Conservation (phyloP, 2,329 filamentous ascomycete species). For the Hypoxylon sp. region DNA sequence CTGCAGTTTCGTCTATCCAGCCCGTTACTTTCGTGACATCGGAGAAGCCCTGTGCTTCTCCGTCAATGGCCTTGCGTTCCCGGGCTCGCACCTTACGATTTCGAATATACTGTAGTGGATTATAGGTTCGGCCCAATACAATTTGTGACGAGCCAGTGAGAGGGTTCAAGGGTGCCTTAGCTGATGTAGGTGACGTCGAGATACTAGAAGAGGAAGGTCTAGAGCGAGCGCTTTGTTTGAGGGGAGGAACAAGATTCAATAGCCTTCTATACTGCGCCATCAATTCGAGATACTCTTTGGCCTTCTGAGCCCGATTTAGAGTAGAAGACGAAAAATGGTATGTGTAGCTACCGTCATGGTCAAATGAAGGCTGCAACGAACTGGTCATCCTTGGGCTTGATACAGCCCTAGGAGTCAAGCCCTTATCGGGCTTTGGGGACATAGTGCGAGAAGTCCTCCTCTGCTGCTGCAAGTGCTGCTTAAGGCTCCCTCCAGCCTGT, state of each 20-base stretch:
- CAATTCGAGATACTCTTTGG: slow-evolving; percentile 87
- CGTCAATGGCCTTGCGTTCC: slow-evolving; percentile 81
- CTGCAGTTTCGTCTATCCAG: slow-evolving; percentile 82
- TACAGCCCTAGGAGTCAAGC: slow-evolving; percentile 58
- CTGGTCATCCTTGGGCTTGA: slow-evolving; percentile 60
- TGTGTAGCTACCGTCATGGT: slow-evolving; percentile 65
- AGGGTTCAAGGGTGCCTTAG: slow-evolving; percentile 50
- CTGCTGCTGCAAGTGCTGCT: slow-evolving; percentile 80
- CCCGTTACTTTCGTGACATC: slow-evolving; percentile 78
- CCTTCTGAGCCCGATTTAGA: slow-evolving; percentile 84
- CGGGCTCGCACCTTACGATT: slow-evolving; percentile 89
- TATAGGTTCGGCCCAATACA: slow-evolving; percentile 79
- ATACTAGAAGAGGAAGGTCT: slow-evolving; percentile 59
- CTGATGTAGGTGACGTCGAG: slow-evolving; percentile 58
- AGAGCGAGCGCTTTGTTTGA: slow-evolving; percentile 65
- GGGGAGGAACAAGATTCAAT: slow-evolving; percentile 81
- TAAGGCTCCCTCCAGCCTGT: slow-evolving; percentile 70
- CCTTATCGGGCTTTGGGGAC: slow-evolving; percentile 69
- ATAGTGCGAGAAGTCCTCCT: slow-evolving; percentile 72
- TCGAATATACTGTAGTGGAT: slow-evolving; percentile 91
- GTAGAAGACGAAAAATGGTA: slow-evolving; percentile 85
- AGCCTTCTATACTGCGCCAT: slow-evolving; percentile 86
- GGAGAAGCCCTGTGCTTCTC: slow-evolving; percentile 81
- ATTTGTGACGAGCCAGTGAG: slow-evolving; percentile 53
- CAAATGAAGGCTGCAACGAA: slow-evolving; percentile 65